Evolutionary conservation across 257 asterid species (phyloP), one percentile per base, ranked within the genome.

Genomic region (Phtheirospermum japonicum): DNA sequence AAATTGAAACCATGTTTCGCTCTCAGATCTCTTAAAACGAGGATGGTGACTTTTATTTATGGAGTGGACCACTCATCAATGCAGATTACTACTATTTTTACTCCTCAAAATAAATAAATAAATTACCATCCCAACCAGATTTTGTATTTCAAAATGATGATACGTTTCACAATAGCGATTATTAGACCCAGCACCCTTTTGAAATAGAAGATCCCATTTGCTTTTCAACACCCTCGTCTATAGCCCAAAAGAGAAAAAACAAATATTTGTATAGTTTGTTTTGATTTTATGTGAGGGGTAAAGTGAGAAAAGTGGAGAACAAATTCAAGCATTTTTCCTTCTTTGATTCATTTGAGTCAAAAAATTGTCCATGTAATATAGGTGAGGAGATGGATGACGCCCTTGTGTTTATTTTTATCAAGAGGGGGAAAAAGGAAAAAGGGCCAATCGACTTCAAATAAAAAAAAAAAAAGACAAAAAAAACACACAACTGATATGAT

Each of bases 21-120:
- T n/a, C 14, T 46, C 53, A 82, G 84, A 83, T 71, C 82, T 72
- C 69, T 79, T 71, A 59, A 78, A 81, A 78, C 84, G 71, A 82
- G 3, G 90, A 79, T 75, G 94, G 86, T 82, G 87, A 80, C 84
- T 61, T 75, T 81, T 81, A 65, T n/a, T n/a, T n/a, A n/a, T n/a
- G n/a, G 76, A 77, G 74, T 75, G 84, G 84, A 75, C 76, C 84
- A 67, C 75, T 70, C 53, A 75, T 70, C 81, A 71, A 19, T 58
- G 78, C 64, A 56, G 83, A 77, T 77, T 48, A 62, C 69, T 14
- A 45, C n/a, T 45, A n/a, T n/a, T 82, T 70, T 64, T 73, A 62
- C 59, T 50, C 61, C 52, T 40, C 32, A 30, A 70, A 43, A 23
- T 40, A 34, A 34, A 5, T 13, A 14, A n/a, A n/a, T n/a, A n/a